Percentiles rank a stretch among this genome's conserved stretches.
Conservation (phyloP, 768 basidiomycete species). For the Agaricus subrufescens region DNA sequence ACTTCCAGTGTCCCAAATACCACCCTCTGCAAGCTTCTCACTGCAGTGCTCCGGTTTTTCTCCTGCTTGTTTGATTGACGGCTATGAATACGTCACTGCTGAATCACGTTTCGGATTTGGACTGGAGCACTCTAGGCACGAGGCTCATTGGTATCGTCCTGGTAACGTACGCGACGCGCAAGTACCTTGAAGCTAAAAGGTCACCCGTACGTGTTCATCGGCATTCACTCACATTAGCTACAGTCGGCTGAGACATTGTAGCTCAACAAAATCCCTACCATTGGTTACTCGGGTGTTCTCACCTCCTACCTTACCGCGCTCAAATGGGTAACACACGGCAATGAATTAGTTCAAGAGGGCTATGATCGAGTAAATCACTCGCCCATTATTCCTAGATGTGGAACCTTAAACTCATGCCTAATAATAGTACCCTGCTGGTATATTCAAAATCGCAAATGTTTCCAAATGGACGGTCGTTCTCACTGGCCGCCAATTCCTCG, state of each 20-base stretch:
- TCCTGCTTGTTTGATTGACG: background rate
- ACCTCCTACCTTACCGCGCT: slow-evolving; percentile 10
- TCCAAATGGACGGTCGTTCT: slow-evolving; percentile 35
- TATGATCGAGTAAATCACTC: slow-evolving; percentile 8
- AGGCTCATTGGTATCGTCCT: background rate
- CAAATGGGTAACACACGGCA: slow-evolving; percentile 4
- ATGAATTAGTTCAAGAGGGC: slow-evolving; percentile 10
- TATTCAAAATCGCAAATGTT: slow-evolving; percentile 12
- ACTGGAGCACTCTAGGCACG: background rate
- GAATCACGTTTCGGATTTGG: background rate
- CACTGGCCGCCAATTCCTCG: slow-evolving; percentile 21
- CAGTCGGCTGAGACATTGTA: background rate
- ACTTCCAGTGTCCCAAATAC: too few relatives aligned
- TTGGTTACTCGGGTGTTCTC: slow-evolving; percentile 9
- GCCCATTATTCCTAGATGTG: background rate
- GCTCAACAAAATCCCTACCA: slow-evolving; percentile 10
- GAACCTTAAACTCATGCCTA: background rate
- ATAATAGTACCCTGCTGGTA: slow-evolving; percentile 8
- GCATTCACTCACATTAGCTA: background rate
- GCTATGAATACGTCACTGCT: background rate
- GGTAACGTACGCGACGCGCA: background rate
- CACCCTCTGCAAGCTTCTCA: too few relatives aligned
- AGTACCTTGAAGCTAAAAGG: slow-evolving; percentile 5
- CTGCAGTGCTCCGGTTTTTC: background rate
- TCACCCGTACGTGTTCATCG: background rate